Percentiles rank a stretch among this genome's conserved stretches.
Evolutionary conservation across 2,329 filamentous ascomycete species (phyloP).

Genomic region (Nannizzia gypsea): DNA sequence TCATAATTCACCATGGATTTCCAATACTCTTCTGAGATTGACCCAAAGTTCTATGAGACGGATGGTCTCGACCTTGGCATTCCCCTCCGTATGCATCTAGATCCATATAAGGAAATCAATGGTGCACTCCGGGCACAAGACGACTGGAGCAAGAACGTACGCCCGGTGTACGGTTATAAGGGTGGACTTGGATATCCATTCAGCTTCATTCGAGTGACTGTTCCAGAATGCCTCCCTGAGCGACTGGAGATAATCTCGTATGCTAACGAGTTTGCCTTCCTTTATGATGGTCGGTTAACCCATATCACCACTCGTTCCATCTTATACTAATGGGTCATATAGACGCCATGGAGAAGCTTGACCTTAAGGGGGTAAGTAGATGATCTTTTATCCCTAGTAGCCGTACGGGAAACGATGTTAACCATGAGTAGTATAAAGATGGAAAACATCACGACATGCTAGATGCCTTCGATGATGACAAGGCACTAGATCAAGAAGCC

Average conservation of each 20-base stretch:
- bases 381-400: background rate
- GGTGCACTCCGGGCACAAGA: constrained; percentile 25
- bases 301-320: background rate
- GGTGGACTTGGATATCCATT: constrained; percentile 20
- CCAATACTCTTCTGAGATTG: constrained; percentile 20
- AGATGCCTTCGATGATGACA: constrained; percentile 10
- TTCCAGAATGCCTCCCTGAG: constrained; percentile 32
- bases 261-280: constrained; percentile 32
- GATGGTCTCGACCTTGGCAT: constrained; percentile 21
- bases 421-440: constrained; percentile 9
- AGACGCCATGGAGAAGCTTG: constrained; percentile 1
- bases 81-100: constrained; percentile 18
- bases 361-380: background rate
- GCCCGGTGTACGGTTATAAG: constrained; percentile 20
- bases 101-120: constrained; percentile 19
- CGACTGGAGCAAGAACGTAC: constrained; percentile 27
- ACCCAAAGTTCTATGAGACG: constrained; percentile 19
- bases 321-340: background rate
- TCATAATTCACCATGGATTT: background rate
- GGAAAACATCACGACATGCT: background rate
- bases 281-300: constrained; percentile 27
- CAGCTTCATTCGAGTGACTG: constrained; percentile 23
- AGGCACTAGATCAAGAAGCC: constrained; percentile 11
- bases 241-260: constrained; percentile 31
- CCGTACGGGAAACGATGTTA: background rate